phyloP scores from a whole-genome alignment of 768 basidiomycete species.

The Mycena belliarum region DNA sequence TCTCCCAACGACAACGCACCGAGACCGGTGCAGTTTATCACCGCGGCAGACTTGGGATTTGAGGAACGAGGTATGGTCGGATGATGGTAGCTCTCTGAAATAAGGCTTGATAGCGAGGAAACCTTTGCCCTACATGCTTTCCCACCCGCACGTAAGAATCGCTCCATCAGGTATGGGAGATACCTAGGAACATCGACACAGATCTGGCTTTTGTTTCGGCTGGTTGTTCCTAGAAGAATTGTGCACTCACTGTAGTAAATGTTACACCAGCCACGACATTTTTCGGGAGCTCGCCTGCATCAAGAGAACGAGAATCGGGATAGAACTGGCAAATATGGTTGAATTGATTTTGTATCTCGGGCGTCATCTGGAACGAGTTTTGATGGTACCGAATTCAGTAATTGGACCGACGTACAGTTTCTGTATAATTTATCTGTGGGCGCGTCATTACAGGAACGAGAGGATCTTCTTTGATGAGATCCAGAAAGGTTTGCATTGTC shows the following conservation, averaged over 20 bases:
- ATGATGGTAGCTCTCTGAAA: slow-evolving; percentile 3
- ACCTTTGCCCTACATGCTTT: slow-evolving; percentile 10
- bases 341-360: background rate
- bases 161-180: slow-evolving; percentile 14
- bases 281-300: background rate
- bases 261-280: background rate
- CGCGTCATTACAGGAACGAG: slow-evolving; percentile 13
- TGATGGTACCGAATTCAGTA: background rate
- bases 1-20: slow-evolving; percentile 58
- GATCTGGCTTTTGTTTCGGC: background rate
- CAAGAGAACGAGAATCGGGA: slow-evolving; percentile 5
- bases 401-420: background rate
- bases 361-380: background rate
- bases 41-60: background rate
- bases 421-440: background rate
- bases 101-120: slow-evolving; percentile 9
- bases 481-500: slow-evolving; percentile 1
- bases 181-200: slow-evolving; percentile 16
- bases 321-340: slow-evolving; percentile 12
- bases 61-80: too few species aligned
- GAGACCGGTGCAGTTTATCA: slow-evolving; percentile 20
- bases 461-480: slow-evolving; percentile 12
- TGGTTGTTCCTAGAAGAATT: background rate
- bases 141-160: slow-evolving; percentile 11
- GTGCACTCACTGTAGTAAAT: slow-evolving; percentile 8